Evolutionary conservation across 2,329 filamentous ascomycete species (phyloP), one percentile per base, ranked within the genome.

Genomic region (Xylariaceae sp.): DNA sequence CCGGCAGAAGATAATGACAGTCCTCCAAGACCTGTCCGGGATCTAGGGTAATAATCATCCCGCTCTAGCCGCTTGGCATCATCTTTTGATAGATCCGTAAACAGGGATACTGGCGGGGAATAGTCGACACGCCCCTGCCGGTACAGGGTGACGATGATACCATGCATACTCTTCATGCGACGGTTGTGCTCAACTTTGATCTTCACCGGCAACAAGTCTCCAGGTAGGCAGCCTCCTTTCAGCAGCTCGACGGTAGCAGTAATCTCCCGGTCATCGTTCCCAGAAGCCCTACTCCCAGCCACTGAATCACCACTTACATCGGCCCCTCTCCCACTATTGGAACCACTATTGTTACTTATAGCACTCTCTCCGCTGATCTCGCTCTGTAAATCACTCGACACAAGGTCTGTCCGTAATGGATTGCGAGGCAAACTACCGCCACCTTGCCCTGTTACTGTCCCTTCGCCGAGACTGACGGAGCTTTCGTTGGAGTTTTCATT

Each of bases 131-230:
- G 87, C 20, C 92, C 92, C 72, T 96, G 90, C 44, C 95, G 86
- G 71, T 96, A 97, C 7, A 99, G 78, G 1, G 95, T 98, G 44
- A 96, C 86, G 58, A 98, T 95, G 46, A 98, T 89, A 7, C 95
- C 93, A 65, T 93, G 90, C 75, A 96, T 82, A 70, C 92, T 98
- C 76, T 93, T 91, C 68, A 98, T 85, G 55, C 87, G 84, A 72
- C 96, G 96, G 57, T 89, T 93, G 71, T 98, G 95, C 61, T 91
- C 89, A 57, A 99, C 87, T 0, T 83, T 86, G 50, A 98, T 87
- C 66, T 85, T 89, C 51, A 98, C 82, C 0, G 90, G 87, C 43
- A 98, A 80, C 20, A 84, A 84, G 65, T 98, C 95, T 16, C 95
- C 95, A 0, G 92, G 88, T 14, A 98, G 78, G 69, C 89, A 96